Conservation (phyloP, 2,329 filamentous ascomycete species). For the Drechslerella stenobrocha region DNA sequence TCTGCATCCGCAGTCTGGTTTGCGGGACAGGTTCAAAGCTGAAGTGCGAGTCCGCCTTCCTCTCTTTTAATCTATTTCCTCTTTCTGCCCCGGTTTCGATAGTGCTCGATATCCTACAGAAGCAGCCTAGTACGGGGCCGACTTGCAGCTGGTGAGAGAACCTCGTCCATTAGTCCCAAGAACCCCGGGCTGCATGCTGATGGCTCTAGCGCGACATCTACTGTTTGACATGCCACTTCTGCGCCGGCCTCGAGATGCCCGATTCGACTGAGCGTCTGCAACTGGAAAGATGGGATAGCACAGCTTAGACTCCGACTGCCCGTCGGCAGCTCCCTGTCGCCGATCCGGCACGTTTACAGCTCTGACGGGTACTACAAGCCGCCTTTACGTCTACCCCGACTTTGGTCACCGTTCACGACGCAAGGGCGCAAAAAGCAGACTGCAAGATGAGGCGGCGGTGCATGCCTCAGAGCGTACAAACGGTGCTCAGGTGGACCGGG, state of each 20-base stretch:
- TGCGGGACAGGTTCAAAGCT: conserved; percentile 15
- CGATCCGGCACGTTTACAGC: conserved; percentile 1
- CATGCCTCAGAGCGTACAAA: conserved; percentile 6
- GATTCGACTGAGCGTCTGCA: conserved; percentile 14
- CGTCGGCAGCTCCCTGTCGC: conserved; percentile 12
- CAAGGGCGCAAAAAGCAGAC: background rate
- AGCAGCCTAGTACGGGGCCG: conserved; percentile 24
- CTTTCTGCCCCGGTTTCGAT: conserved; percentile 39
- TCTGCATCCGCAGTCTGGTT: no score
- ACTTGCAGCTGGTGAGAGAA: conserved; percentile 26
- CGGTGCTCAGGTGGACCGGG: conserved; percentile 2
- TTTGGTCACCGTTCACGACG: background rate
- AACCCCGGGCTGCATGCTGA: conserved; percentile 31
- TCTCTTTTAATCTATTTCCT: conserved; percentile 18
- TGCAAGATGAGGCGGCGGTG: conserved; percentile 7
- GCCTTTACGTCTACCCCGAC: background rate
- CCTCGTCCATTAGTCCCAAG: conserved; percentile 24
- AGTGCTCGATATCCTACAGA: conserved; percentile 35
- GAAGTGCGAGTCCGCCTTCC: conserved; percentile 19
- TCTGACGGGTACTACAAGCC: conserved; percentile 17
- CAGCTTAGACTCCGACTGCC: conserved; percentile 12
- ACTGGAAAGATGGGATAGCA: conserved; percentile 31
- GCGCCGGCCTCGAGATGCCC: conserved; percentile 39
- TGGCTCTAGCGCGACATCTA: background rate
- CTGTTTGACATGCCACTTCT: conserved; percentile 27